Conservation (phyloP, 163 green algal genomes). For the Chlamydomonas reinhardtii region DNA sequence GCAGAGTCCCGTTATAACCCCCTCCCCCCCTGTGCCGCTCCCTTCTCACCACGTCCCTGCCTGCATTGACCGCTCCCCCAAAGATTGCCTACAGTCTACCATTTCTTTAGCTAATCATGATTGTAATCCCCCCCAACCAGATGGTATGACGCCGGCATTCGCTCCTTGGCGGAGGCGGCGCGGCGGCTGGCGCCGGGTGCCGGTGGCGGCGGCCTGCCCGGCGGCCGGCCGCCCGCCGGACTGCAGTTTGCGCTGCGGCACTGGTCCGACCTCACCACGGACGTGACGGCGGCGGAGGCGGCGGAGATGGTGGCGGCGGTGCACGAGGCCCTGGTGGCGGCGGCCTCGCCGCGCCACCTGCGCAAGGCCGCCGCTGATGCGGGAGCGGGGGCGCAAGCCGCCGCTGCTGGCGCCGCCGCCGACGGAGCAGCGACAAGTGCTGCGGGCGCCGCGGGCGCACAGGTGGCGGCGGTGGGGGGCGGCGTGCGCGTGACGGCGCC, state of each 20-base stretch:
- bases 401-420: neutral
- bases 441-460: neutral
- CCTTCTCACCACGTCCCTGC: too few relatives aligned
- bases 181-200: neutral
- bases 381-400: neutral
- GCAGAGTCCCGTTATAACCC: too few relatives aligned
- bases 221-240: too few relatives aligned
- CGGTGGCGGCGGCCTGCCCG: neutral
- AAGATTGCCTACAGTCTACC: too few relatives aligned
- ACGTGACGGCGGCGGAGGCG: conserved; percentile 9
- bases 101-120: too few relatives aligned
- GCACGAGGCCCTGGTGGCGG: neutral
- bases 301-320: conserved; percentile 2
- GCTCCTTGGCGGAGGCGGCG: neutral
- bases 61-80: too few relatives aligned
- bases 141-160: conserved; percentile 16
- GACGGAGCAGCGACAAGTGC: neutral
- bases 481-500: neutral
- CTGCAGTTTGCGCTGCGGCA: neutral
- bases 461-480: too few relatives aligned
- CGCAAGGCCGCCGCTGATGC: neutral
- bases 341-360: too few relatives aligned
- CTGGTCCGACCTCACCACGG: conserved; percentile 3
- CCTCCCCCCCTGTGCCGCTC: too few relatives aligned
- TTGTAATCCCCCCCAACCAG: too few relatives aligned